Percentiles rank a stretch among this genome's conserved stretches.
phyloP scores from a whole-genome alignment of 768 basidiomycete species.

The Coprinopsis cinerea region DNA sequence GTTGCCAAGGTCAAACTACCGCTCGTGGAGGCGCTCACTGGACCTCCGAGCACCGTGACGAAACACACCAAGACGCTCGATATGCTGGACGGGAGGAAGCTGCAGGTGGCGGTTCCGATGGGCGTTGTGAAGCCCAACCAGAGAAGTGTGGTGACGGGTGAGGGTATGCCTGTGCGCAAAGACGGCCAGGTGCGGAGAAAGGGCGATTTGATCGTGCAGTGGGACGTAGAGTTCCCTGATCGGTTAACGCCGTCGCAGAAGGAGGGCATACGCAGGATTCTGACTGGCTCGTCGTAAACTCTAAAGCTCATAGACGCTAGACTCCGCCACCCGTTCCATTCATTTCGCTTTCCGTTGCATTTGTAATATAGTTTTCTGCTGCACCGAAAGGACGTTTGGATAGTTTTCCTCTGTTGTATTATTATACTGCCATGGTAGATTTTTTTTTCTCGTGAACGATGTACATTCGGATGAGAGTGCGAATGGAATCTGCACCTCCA shows the following conservation, averaged over 20 bases:
- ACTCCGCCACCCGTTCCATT: neutral
- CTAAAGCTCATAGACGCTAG: neutral
- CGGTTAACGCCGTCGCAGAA: slow-evolving; percentile 71
- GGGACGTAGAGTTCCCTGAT: slow-evolving; percentile 83
- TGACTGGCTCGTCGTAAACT: slow-evolving; percentile 19
- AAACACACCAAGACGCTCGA: slow-evolving; percentile 50
- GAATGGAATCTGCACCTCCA: too few species aligned
- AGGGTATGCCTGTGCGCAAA: slow-evolving; percentile 92
- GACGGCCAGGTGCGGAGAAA: slow-evolving; percentile 62
- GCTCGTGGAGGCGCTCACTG: slow-evolving; percentile 78
- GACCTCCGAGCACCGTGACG: slow-evolving; percentile 31
- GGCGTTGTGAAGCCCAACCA: slow-evolving; percentile 74
- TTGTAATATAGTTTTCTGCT: neutral
- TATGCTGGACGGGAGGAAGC: slow-evolving; percentile 71
- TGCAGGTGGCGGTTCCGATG: slow-evolving; percentile 61
- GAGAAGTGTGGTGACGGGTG: slow-evolving; percentile 61
- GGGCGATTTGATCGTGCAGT: slow-evolving; percentile 79
- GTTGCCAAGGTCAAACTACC: slow-evolving; percentile 54
- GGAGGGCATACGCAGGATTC: slow-evolving; percentile 68
- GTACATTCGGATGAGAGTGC: too few species aligned
- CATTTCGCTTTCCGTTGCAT: neutral
- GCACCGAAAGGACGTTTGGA: neutral
- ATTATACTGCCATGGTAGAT: neutral
- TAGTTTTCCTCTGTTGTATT: neutral
- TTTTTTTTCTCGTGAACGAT: neutral